Conservation (phyloP, 2,329 filamentous ascomycete genomes). For the Sordariomycetes sp. region DNA sequence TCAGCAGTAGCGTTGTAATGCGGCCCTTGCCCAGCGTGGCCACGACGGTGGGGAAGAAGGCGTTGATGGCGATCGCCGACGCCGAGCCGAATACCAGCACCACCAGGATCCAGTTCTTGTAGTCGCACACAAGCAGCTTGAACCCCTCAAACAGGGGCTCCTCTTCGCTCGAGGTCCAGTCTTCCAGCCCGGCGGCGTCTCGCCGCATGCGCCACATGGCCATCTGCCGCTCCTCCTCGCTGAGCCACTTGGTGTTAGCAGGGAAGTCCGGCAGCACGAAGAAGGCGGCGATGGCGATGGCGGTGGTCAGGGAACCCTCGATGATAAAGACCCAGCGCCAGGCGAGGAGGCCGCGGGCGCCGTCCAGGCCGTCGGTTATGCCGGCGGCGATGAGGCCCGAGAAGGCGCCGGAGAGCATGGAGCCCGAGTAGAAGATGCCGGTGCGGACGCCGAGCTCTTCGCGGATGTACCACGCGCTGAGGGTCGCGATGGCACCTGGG, state of each 20-base stretch:
- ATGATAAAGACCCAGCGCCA: conserved; percentile 55
- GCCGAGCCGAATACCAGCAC: conserved; percentile 51
- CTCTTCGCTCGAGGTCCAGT: conserved; percentile 36
- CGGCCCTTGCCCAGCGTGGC: conserved; percentile 40
- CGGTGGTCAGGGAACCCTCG: conserved; percentile 38
- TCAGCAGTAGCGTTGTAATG: conserved; percentile 43
- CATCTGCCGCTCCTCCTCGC: conserved; percentile 43
- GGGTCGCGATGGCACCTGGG: conserved; percentile 35
- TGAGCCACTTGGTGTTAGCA: conserved; percentile 46
- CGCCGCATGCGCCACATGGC: conserved; percentile 40
- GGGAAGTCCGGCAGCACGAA: conserved; percentile 45
- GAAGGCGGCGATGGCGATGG: conserved; percentile 30
- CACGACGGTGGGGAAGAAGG: conserved; percentile 46
- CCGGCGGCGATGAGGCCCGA: conserved; percentile 47
- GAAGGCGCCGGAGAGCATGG: conserved; percentile 49
- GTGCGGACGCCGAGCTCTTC: conserved; percentile 43
- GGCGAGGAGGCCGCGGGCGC: conserved; percentile 38
- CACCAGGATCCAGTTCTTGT: conserved; percentile 55
- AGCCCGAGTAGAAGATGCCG: conserved; percentile 47
- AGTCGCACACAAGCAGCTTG: conserved; percentile 47
- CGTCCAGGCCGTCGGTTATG: conserved; percentile 46
- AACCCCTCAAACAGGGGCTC: conserved; percentile 37
- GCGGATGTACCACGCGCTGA: conserved; percentile 58
- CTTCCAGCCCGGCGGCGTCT: conserved; percentile 46
- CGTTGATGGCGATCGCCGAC: conserved; percentile 46